Base-by-base conservation (phyloP, 495 filamentous ascomycete genomes). In the Sordaria brevicollis region DNA sequence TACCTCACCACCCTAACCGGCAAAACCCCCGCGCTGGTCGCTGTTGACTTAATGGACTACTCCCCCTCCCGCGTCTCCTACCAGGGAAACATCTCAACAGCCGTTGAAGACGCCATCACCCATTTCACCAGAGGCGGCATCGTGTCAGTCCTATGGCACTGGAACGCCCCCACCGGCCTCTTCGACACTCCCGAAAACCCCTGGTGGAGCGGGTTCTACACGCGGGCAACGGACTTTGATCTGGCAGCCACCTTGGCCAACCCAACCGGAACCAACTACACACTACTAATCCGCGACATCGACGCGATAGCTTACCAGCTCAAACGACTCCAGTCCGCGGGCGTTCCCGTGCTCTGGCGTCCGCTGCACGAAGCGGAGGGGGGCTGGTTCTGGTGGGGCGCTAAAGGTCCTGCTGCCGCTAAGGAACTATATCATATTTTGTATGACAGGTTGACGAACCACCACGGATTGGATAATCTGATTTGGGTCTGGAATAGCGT, bases 321-420 rank as follows among this genome's bases (percentile, higher is more conserved):
- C 33, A 79, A 80, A 74, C 54, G 80, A 3, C 69, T 85, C 17
- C 74, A 81, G 49, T 66, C 41, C 1, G 83, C 81, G 0, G 75
- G 76, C 11, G 73, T 84, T 13, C 81, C 83, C 15, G 73, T 85
- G 8, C 76, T 85, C 6, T 85, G 74, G 71, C 73, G 83, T 1
- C 83, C 83, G 2, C 75, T 85, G 2, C 83, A 85, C 75, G 83
- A 85, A 67, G 83, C 83, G 15, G 83, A 85, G 65, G 83, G 83
- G 3, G 78, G 66, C 1, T 85, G 83, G 83, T 85, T 85, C 76
- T 85, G 83, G 83, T 85, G 83, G 83, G 83, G 83, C 15, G 83
- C 83, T 7, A 79, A 82, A 72, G 83, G 83, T 0, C 65, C 83
- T 34, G 83, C 75, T 67, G 74, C 82, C 25, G 75, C 72, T 72